Evolutionary conservation across 2,329 filamentous ascomycete genomes (phyloP).

Genomic region (Venturia nashicola): DNA sequence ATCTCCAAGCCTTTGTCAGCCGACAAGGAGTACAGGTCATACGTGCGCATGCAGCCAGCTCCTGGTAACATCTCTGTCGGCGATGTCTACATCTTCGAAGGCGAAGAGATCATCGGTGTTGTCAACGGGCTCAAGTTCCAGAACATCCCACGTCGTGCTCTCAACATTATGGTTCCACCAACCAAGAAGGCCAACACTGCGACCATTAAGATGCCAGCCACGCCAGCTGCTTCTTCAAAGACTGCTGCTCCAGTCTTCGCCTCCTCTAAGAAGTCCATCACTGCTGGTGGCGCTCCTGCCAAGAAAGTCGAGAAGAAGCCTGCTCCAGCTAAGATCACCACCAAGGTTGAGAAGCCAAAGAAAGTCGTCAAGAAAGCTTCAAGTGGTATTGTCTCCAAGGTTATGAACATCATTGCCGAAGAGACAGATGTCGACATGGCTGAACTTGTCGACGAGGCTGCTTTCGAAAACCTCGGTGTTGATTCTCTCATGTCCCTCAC

Average conservation of each 20-base stretch:
- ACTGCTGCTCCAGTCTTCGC: conserved; percentile 15
- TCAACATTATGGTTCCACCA: conserved; percentile 56
- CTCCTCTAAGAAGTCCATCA: conserved; percentile 18
- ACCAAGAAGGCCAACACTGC: conserved; percentile 29
- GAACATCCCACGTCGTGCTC: conserved; percentile 51
- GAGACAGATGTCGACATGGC: conserved; percentile 49
- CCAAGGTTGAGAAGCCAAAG: conserved; percentile 37
- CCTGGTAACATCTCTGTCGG: conserved; percentile 44
- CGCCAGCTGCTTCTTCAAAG: conserved; percentile 21
- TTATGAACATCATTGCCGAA: conserved; percentile 55
- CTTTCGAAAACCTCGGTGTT: conserved; percentile 50
- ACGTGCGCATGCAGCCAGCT: conserved; percentile 49
- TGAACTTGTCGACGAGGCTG: conserved; percentile 47
- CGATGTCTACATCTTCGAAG: conserved; percentile 49
- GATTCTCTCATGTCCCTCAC: conserved; percentile 50
- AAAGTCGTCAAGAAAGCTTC: conserved; percentile 33
- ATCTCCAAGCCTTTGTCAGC: conserved; percentile 39
- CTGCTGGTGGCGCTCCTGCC: conserved; percentile 19
- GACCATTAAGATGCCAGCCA: conserved; percentile 22
- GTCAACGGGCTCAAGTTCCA: conserved; percentile 54
- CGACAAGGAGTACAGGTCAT: conserved; percentile 44
- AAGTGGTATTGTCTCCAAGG: conserved; percentile 36
- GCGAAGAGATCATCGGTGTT: conserved; percentile 45
- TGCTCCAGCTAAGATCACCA: conserved; percentile 38
- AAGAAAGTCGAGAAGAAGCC: conserved; percentile 32